Percentiles rank a stretch among this genome's conserved stretches.
Evolutionary conservation across 768 basidiomycete genomes (phyloP).

Genomic region (Thelephora aurantiotincta): DNA sequence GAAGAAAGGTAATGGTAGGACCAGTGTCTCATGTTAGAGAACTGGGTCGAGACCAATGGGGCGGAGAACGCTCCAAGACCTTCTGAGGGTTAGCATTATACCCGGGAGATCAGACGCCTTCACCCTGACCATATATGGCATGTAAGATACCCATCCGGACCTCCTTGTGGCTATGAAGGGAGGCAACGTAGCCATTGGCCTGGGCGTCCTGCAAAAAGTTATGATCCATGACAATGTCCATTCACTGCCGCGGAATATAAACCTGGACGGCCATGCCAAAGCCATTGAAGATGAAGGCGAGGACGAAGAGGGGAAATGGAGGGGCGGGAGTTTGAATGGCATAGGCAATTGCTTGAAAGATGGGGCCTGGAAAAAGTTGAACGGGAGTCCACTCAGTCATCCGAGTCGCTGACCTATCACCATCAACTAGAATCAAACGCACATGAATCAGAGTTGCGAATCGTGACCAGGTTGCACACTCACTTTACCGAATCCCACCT

Average conservation of each 20-base stretch:
- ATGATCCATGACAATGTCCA: neutral
- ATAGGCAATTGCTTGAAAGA: conserved; percentile 39
- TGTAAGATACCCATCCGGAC: conserved; percentile 59
- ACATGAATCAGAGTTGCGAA: too few species aligned
- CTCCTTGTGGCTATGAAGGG: conserved; percentile 37
- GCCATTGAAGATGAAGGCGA: conserved; percentile 33
- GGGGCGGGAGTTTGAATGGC: conserved; percentile 37
- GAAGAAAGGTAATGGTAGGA: conserved; percentile 68
- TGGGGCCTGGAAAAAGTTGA: conserved; percentile 24
- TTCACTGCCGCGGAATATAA: neutral
- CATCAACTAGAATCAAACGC: conserved; percentile 19
- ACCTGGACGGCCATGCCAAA: conserved; percentile 36
- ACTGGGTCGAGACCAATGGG: conserved; percentile 74
- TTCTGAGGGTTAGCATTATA: conserved; percentile 11
- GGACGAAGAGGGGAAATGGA: conserved; percentile 50
- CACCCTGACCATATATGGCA: conserved; percentile 39
- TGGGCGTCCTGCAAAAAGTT: conserved; percentile 42
- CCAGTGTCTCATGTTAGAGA: conserved; percentile 52
- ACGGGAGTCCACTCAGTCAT: too few species aligned
- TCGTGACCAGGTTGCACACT: neutral
- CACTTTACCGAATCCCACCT: conserved; percentile 35
- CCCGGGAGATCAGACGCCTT: conserved; percentile 1
- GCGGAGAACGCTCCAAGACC: conserved; percentile 53
- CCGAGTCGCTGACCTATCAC: conserved; percentile 17
- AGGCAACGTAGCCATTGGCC: conserved; percentile 56